A percentile compares a stretch with the other conserved stretches of the same genome.
Conservation (phyloP, 2,329 filamentous ascomycete genomes). For the Exophiala oligosperma region DNA sequence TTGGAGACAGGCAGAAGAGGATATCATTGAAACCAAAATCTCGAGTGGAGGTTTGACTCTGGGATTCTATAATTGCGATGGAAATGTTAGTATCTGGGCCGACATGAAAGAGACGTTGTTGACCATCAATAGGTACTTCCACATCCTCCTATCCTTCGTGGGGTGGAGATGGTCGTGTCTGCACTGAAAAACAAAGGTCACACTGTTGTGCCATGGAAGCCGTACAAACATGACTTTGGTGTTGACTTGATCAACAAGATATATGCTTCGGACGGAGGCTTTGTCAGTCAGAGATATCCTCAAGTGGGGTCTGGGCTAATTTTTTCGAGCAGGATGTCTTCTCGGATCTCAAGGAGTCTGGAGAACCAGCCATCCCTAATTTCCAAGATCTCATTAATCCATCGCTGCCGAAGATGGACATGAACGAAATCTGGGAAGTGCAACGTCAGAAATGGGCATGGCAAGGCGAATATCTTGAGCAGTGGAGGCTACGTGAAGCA, state of each 20-base stretch:
- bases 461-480: constrained; percentile 36
- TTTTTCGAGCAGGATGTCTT: constrained; percentile 41
- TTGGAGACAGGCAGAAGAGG: constrained; percentile 54
- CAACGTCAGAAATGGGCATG: constrained; percentile 38
- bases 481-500: constrained; percentile 23
- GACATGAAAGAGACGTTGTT: not conserved
- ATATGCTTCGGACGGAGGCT: constrained; percentile 50
- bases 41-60: constrained; percentile 30
- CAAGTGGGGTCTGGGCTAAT: not conserved
- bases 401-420: constrained; percentile 24
- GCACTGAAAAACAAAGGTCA: constrained; percentile 34
- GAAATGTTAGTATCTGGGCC: constrained; percentile 25
- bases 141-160: constrained; percentile 40
- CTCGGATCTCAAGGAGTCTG: constrained; percentile 52
- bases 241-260: constrained; percentile 40
- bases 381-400: constrained; percentile 33
- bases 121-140: constrained; percentile 33
- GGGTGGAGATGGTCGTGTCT: constrained; percentile 31
- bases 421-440: constrained; percentile 32
- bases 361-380: constrained; percentile 52
- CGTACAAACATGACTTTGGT: constrained; percentile 34
- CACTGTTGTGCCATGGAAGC: constrained; percentile 35
- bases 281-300: constrained; percentile 40
- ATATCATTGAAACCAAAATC: constrained; percentile 28
- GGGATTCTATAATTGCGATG: constrained; percentile 37